phyloP scores from a whole-genome alignment of 2,329 filamentous ascomycete genomes.

The Exophiala phaeomuriformis region DNA sequence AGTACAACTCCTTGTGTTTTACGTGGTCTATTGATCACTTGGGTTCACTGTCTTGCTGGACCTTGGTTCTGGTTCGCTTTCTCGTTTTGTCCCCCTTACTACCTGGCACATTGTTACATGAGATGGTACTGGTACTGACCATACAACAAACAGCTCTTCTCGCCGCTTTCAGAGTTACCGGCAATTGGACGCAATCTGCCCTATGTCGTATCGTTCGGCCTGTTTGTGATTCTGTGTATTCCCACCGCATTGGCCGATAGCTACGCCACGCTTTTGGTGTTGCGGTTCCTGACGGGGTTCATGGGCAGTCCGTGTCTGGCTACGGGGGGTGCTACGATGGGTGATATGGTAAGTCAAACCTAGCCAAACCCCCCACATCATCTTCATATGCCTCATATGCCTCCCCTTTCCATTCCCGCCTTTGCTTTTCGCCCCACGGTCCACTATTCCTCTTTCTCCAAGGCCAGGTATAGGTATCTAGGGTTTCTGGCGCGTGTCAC shows the following conservation, averaged over 20 bases:
- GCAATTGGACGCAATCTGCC: conserved; percentile 59
- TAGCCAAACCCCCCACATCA: background rate
- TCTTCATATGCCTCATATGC: background rate
- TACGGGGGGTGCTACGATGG: conserved; percentile 45
- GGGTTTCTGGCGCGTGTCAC: no score
- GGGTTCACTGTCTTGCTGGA: no score
- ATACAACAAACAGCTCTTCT: conserved; percentile 42
- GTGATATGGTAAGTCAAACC: conserved; percentile 31
- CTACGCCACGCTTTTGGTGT: conserved; percentile 56
- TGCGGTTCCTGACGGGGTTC: conserved; percentile 59
- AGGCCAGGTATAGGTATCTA: no score
- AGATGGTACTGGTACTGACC: background rate
- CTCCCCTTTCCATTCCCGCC: no score
- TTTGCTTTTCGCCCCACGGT: no score
- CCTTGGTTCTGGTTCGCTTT: no score
- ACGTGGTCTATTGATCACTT: no score
- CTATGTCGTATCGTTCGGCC: conserved; percentile 59
- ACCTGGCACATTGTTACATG: no score
- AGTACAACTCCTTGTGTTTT: no score
- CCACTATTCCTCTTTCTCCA: no score
- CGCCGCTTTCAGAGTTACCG: conserved; percentile 60
- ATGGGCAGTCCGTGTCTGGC: conserved; percentile 60
- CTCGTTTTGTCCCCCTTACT: no score
- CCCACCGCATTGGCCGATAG: conserved; percentile 57
- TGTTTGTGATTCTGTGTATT: conserved; percentile 61